Evolutionary conservation across 108 stramenopile species (phyloP).

Genomic region (Asterionellopsis glacialis): DNA sequence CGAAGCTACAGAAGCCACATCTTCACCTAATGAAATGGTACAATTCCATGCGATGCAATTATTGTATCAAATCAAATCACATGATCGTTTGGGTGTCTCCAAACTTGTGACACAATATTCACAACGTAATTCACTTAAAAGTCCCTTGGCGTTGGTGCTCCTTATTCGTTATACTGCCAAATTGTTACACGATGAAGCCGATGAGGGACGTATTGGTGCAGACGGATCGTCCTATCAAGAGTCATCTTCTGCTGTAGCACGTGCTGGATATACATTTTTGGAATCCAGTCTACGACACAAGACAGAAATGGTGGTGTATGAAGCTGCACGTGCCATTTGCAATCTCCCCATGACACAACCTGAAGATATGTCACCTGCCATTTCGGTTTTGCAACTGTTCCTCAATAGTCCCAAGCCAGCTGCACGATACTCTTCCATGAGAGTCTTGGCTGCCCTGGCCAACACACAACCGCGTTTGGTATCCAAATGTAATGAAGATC

Average conservation of each 20-base stretch:
- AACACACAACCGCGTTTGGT: constrained; percentile 90
- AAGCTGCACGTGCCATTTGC: constrained; percentile 98
- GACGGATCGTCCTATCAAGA: constrained; percentile 38
- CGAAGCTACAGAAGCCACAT: constrained; percentile 92
- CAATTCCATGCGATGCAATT: constrained; percentile 98
- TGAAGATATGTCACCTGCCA: constrained; percentile 90
- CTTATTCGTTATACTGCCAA: constrained; percentile 95
- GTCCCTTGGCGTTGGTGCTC: constrained; percentile 90
- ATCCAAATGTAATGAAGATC: constrained; percentile 97
- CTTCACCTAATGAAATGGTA: constrained; percentile 94
- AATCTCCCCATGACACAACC: constrained; percentile 89
- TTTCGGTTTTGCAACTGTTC: constrained; percentile 95
- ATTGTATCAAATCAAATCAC: constrained; percentile 97
- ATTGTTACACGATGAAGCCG: constrained; percentile 72
- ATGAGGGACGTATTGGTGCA: constrained; percentile 52
- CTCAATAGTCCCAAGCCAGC: constrained; percentile 92
- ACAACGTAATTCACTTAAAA: constrained; percentile 83
- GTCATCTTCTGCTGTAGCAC: constrained; percentile 50
- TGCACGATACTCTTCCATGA: constrained; percentile 93
- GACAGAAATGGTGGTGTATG: constrained; percentile 97
- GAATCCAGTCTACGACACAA: constrained; percentile 91
- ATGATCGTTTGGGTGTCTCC: constrained; percentile 95
- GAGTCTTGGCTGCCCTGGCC: constrained; percentile 90
- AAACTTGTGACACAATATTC: constrained; percentile 92
- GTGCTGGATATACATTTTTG: constrained; percentile 89